Base-by-base conservation (phyloP, 768 basidiomycete genomes). In the Amanita subjunquillea region DNA sequence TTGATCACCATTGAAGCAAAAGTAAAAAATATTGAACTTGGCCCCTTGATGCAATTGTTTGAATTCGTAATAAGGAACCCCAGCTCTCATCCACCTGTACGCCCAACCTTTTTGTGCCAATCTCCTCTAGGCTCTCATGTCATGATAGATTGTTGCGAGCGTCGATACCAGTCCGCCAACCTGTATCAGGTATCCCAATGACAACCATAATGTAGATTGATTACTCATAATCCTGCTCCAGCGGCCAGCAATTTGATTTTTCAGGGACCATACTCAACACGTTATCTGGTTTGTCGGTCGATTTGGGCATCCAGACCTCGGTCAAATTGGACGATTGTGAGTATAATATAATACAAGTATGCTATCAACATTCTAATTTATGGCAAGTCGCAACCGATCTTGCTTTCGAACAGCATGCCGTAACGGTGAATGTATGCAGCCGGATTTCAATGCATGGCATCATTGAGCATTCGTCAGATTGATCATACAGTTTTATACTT, bases 271-370 rank as follows among this genome's bases (percentile, higher is more conserved):
- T 87, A 54, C 67, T 88, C 51, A 70, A 75, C n/a, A 71, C 84
- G 3, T 62, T 88, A 48, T 72, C 77, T 32, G 75, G 75, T 52
- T 71, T 88, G 37, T 70, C 75, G 60, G 78, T 85, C 47, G 72
- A 82, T 54, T 64, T 88, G 20, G 70, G 64, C 9, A 70, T 87
- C 30, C 65, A 76, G n/a, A 74, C 74, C 15, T 66, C 67, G 0
- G 65, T 83, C 42, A 77, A 76, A 60, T 64, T 88, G 37, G 86
- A 87, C 62, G 82, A 87, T 54, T 88, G 82, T 83, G 57, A 60
- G 77, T 56, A 32, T 40, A 29, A 17, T 56, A 32, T 40, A 29
- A 17, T 51, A 15, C 30, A n/a, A 51, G 34, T 7, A 20, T 9
- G 23, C 36, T 41, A 37, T 48, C 20, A 34, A 50, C 25, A 10